Base-by-base conservation (phyloP, 2,329 filamentous ascomycete genomes). In the Alternaria brassicae region DNA sequence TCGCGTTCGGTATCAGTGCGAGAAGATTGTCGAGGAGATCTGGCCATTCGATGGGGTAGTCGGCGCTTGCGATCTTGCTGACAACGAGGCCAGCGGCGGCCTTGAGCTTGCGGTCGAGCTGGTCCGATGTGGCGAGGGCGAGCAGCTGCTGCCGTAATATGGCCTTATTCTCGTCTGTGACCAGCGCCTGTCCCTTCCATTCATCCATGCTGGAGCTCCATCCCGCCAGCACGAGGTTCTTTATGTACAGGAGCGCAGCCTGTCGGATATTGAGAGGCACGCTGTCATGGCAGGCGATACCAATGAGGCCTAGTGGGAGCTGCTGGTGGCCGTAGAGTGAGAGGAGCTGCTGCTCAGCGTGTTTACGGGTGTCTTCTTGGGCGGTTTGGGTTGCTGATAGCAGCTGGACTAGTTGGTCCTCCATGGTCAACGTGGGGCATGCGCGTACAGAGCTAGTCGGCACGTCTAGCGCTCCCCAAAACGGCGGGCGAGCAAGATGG, bases 31-130 rank as follows among this genome's bases (percentile, higher is more conserved):
- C 91, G 28, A 99, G 87, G 41, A 99, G 86, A 66, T 87, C 86
- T n/a, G 93, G 92, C 95, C 95, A 99, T 72, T 93, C 86, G 60
- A 97, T 92, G 53, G 95, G 95, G 75, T 96, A 98, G 81, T 99
- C 95, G 72, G 89, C 87, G 64, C 89, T 90, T 56, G 95, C 95
- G 69, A 99, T 96, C 81, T 97, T 98, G 82, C 93, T 94, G 62
- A 97, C 92, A 5, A 90, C 88, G 68, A 89, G 92, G 83, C 93
- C 96, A 51, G 94, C 92, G n/a, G 91, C 88, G 56, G 89, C 86
- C 82, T 95, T 95, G 74, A 97, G 89, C 80, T 92, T 97, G 69
- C 92, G 87, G 73, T 97, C 91, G 34, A 85, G 81, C 28, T 88
- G 86, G 57, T 91, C 89, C 40, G 84, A 90, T 48, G 93, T 85